Evolutionary conservation across 2,329 filamentous ascomycete species (phyloP).

Genomic region (Trichoderma koningiopsis): DNA sequence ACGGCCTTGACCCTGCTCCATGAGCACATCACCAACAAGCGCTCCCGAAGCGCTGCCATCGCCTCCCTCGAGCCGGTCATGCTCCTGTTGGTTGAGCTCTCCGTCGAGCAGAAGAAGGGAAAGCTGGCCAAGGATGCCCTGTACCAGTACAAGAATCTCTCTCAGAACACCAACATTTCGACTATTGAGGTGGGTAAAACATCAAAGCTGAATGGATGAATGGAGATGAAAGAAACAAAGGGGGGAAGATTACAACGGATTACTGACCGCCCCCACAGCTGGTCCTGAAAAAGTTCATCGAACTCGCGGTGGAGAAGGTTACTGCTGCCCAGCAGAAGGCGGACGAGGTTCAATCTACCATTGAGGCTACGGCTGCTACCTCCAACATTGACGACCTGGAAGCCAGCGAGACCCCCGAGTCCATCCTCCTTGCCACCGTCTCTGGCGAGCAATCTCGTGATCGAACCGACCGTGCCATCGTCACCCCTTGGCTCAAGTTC

Average conservation of each 20-base stretch:
- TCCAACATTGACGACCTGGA: conserved; percentile 92
- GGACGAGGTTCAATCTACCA: conserved; percentile 86
- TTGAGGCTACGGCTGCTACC: conserved; percentile 67
- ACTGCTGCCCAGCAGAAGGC: conserved; percentile 94
- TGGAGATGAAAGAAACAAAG: neutral
- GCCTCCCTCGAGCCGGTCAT: conserved; percentile 96
- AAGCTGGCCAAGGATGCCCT: conserved; percentile 98
- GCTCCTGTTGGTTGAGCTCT: conserved; percentile 95
- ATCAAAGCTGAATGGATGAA: neutral
- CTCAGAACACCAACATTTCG: conserved; percentile 96
- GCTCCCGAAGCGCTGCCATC: conserved; percentile 96
- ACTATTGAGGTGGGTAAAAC: conserved; percentile 78
- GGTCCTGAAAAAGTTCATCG: conserved; percentile 97
- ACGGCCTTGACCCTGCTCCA: conserved; percentile 93
- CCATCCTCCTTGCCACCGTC: conserved; percentile 94
- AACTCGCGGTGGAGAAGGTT: conserved; percentile 94
- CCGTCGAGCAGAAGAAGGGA: conserved; percentile 95
- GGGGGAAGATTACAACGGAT: neutral
- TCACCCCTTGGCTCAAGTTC: conserved; percentile 99
- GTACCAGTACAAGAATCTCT: conserved; percentile 99
- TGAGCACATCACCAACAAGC: conserved; percentile 98
- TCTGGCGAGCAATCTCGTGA: conserved; percentile 97
- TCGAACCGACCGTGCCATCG: conserved; percentile 95
- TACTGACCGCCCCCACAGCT: conserved; percentile 52
- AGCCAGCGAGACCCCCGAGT: conserved; percentile 96